Evolutionary conservation across 768 basidiomycete genomes (phyloP), one percentile per base, ranked within the genome.

Genomic region (Chiua virens): DNA sequence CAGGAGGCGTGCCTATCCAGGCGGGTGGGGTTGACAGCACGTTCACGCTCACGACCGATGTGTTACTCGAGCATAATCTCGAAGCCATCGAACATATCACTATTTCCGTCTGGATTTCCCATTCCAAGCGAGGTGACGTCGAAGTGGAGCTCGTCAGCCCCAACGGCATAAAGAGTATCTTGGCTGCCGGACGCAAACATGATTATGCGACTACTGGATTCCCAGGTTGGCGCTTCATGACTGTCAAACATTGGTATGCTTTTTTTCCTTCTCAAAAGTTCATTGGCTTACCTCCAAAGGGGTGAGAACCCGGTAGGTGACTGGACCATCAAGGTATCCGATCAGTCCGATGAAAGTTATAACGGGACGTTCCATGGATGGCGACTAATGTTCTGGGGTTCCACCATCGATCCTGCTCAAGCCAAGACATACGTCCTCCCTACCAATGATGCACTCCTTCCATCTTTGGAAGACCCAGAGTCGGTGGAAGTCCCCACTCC

Each of bases 141-240:
- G 93, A 98, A 70, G 91, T 98, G 42, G 87, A 93, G 65, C 65
- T 98, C 41, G 67, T 77, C 18, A 96, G 93, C 62, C 96, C 97
- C 0, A 82, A 81, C 40, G 92, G 92, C 11, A 76, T 98, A 55
- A 85, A 74, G 65, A 97, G 93, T 64, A 76, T 98, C 14, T 71
- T 99, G 36, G 95, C 88, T 20, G 82, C 83, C 18, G 77, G 75
- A 50, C 81, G 97, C 54, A 61, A 74, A 30, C 75, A 75, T 13
- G 97, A 99, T 64, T 66, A 66, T 34, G 85, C 79, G 17, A 67
- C 61, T 5, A 78, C 75, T 9, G 96, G 97, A 9, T 96, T 79
- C 67, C 82, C 82, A n/a, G 95, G 92, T 1, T 99, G 97, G 97
- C 86, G 80, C n/a, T 99, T 99, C 67, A 98, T 98, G 94, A 83